These are phyloP conservation scores for Strobilomyces echinocephalus DNA, from an alignment of 768 basidiomycete species.

Conservation along the genomic window DNA sequence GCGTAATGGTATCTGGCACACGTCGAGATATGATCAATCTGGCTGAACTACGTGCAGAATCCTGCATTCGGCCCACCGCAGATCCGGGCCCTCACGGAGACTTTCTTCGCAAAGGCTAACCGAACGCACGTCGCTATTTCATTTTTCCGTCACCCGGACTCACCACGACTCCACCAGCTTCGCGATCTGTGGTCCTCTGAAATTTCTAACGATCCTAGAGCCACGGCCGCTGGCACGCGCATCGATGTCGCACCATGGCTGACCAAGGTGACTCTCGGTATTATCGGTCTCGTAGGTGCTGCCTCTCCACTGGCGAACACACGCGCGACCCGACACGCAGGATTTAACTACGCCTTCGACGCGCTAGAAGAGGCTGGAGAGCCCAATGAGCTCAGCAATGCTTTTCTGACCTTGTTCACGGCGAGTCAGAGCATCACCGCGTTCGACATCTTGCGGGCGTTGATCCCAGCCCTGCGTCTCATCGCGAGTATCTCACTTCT, in stretches of 20 bases:
- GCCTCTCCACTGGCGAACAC: background rate
- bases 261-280: slow-evolving; percentile 35
- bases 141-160: background rate
- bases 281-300: slow-evolving; percentile 40
- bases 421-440: slow-evolving; percentile 8
- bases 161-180: slow-evolving; percentile 24
- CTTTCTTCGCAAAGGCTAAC: slow-evolving; percentile 51
- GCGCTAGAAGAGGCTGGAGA: slow-evolving; percentile 23
- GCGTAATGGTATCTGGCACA: slow-evolving; percentile 25
- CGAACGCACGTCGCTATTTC: background rate
- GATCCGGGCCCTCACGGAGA: slow-evolving; percentile 51
- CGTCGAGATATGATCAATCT: background rate
- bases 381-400: slow-evolving; percentile 31
- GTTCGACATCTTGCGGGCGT: slow-evolving; percentile 30
- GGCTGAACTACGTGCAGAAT: slow-evolving; percentile 36
- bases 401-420: slow-evolving; percentile 31
- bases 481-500: slow-evolving; percentile 31
- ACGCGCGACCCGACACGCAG: slow-evolving; percentile 13
- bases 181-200: slow-evolving; percentile 44
- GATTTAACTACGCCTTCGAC: slow-evolving; percentile 37
- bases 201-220: slow-evolving; percentile 25
- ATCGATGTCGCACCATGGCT: slow-evolving; percentile 34
- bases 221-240: slow-evolving; percentile 9
- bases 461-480: slow-evolving; percentile 35
- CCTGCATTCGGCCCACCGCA: slow-evolving; percentile 62